phyloP scores from a whole-genome alignment of 2,329 filamentous ascomycete genomes.

The Talaromyces sp. region DNA sequence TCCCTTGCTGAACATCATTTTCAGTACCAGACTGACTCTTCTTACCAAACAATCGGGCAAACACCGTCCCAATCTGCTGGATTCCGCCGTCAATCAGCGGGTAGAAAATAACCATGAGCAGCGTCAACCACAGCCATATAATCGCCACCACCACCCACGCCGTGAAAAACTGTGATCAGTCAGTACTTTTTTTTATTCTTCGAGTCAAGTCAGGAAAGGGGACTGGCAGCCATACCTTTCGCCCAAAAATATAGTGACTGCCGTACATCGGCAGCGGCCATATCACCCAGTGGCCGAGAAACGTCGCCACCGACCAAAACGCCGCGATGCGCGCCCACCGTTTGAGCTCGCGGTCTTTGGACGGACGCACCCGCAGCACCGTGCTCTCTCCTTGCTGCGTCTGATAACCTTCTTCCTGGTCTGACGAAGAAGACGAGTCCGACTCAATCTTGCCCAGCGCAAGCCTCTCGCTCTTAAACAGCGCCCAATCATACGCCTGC shows the following conservation, averaged over 20 bases:
- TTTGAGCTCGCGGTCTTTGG: conserved; percentile 33
- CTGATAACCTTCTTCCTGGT: too few species aligned
- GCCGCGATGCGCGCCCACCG: conserved; percentile 44
- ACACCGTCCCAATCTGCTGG: conserved; percentile 21
- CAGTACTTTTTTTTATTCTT: not conserved
- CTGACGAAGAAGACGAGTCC: conserved; percentile 19
- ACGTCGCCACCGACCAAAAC: conserved; percentile 45
- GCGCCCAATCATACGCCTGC: conserved; percentile 37
- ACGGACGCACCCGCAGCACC: conserved; percentile 6
- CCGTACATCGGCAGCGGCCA: conserved; percentile 55
- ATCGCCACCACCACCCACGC: conserved; percentile 49
- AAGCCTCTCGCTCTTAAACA: conserved; percentile 30
- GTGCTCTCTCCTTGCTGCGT: too few species aligned
- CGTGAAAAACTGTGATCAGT: conserved; percentile 36
- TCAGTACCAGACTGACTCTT: not conserved
- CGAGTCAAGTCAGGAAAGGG: conserved; percentile 3
- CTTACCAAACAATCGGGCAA: not conserved
- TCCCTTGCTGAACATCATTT: not conserved
- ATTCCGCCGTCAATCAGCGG: conserved; percentile 45
- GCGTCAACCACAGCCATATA: conserved; percentile 50
- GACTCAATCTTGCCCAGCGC: conserved; percentile 21
- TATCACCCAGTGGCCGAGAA: conserved; percentile 50
- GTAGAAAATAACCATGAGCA: conserved; percentile 47
- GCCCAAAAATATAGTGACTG: conserved; percentile 45
- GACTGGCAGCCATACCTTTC: too few species aligned